Base-by-base conservation (phyloP, 495 filamentous ascomycete genomes). In the Tuber microsphaerosporum region DNA sequence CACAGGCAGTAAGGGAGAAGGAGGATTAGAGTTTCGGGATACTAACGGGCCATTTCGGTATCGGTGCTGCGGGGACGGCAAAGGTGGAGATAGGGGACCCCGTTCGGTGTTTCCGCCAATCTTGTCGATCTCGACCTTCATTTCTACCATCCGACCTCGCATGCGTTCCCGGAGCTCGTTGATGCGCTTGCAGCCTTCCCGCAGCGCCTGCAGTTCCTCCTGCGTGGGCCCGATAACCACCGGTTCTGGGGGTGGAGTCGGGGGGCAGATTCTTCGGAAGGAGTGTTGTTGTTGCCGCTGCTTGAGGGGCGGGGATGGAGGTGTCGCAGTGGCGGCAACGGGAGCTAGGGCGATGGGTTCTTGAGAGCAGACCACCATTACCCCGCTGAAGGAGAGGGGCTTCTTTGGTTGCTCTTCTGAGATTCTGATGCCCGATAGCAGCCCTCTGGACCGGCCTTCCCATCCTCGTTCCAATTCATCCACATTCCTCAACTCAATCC, bases 71-170 rank as follows among this genome's bases (percentile, higher is more conserved):
- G 56, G 56, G n/a, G 56, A 65, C n/a, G 56, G 56, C 56, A 65
- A 65, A 65, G 56, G 56, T 31, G 56, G 56, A 65, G 56, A 65
- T 31, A 65, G 56, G 12, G 56, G 56, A 65, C 56, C 56, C 26
- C 56, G 56, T 34, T 65, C 56, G 56, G 56, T 65, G 56, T 79
- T 73, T 17, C 77, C 73, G 46, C 77, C 71, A 73, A 79, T 79
- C 71, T 71, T 79, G 46, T 79, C 77, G 70, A 79, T 79, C 70
- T 79, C 77, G 31, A 79, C 77, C 71, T 79, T 79, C 76, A 79
- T 79, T 46, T 79, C 76, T 5, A 75, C 77, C 73, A 79, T 79
- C 41, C 77, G 76, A 3, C 77, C 77, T 65, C 78, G 77, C 45
- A 79, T 79, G 61, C 77, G 78, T 71, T 76, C 73, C 76, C 76